Conservation (phyloP, 1,284 basidiomycete genomes). For the Austroboletus novae-zelandiae region DNA sequence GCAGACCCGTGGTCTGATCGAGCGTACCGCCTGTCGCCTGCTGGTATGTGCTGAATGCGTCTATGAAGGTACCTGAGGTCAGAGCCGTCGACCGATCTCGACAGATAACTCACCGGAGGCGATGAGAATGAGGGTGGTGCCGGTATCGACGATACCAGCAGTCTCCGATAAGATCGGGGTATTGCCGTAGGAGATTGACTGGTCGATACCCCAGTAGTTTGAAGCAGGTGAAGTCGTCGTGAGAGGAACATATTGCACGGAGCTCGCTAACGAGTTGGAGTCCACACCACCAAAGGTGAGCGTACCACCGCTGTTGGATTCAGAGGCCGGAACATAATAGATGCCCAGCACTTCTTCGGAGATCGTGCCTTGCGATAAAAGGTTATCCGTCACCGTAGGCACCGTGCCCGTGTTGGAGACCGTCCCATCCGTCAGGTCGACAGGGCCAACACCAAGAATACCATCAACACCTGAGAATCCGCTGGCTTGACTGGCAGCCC, state of each 20-base stretch:
- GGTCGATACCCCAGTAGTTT: conserved; percentile 55
- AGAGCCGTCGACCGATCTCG: no score
- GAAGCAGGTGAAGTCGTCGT: conserved; percentile 48
- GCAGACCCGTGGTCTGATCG: conserved; percentile 44
- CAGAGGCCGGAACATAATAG: conserved; percentile 44
- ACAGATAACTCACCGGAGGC: conserved; percentile 31
- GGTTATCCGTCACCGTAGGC: conserved; percentile 46
- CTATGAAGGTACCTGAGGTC: conserved; percentile 14
- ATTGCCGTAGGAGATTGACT: conserved; percentile 45
- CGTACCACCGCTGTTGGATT: conserved; percentile 38
- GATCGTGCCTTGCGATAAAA: conserved; percentile 42
- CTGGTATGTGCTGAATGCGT: conserved; percentile 50
- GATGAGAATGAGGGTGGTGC: conserved; percentile 47
- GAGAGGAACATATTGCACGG: conserved; percentile 49
- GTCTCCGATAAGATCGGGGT: conserved; percentile 37
- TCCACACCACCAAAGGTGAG: conserved; percentile 46
- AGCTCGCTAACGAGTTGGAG: conserved; percentile 41
- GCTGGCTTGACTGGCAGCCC: conserved; percentile 43
- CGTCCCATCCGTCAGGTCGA: conserved; percentile 46
- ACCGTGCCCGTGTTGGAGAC: conserved; percentile 23
- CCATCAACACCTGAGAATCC: conserved; percentile 50
- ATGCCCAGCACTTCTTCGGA: conserved; percentile 45
- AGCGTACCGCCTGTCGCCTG: conserved; percentile 49
- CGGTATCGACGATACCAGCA: conserved; percentile 58
- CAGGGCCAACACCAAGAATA: conserved; percentile 58